These are phyloP conservation scores for Mortierella claussenii DNA, from an alignment of 192 early-diverging fungal genomes.

Conservation along the genomic window DNA sequence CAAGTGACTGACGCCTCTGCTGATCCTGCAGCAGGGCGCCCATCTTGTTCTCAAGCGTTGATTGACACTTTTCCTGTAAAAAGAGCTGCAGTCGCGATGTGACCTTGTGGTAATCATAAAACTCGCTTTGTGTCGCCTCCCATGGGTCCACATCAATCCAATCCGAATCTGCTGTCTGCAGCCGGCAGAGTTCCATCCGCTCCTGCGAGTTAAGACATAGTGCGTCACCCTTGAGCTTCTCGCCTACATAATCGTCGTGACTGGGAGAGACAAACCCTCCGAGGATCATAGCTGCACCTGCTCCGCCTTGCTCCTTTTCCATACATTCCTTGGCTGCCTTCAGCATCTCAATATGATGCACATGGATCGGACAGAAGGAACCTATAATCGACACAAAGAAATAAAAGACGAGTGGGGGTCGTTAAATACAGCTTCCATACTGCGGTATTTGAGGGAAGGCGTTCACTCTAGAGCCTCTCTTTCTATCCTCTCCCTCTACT, in stretches of 20 bases:
- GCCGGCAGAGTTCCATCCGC: conserved; percentile 41
- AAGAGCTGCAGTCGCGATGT: conserved; percentile 34
- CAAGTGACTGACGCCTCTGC: conserved; percentile 3
- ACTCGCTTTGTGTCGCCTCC: conserved; percentile 44
- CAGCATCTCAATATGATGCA: conserved; percentile 52
- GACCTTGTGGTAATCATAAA: conserved; percentile 47
- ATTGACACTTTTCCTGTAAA: conserved; percentile 36
- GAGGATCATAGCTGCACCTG: conserved; percentile 35
- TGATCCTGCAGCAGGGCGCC: conserved; percentile 20
- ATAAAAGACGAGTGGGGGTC: background rate
- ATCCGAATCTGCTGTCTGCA: conserved; percentile 41
- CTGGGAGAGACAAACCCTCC: conserved; percentile 54
- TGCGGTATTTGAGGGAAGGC: too few relatives aligned
- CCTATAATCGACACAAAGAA: conserved; percentile 9
- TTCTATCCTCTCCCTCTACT: too few relatives aligned
- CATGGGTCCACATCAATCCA: conserved; percentile 56
- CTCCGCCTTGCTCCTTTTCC: conserved; percentile 26
- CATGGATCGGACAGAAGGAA: conserved; percentile 50
- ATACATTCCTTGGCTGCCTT: conserved; percentile 39
- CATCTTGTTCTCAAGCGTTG: conserved; percentile 23
- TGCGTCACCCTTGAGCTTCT: conserved; percentile 38
- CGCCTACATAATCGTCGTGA: conserved; percentile 50
- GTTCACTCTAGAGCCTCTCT: too few relatives aligned
- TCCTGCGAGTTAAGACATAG: conserved; percentile 32
- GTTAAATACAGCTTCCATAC: background rate